Conservation (phyloP, 306 rosid species). For the Castanopsis chinensis region DNA sequence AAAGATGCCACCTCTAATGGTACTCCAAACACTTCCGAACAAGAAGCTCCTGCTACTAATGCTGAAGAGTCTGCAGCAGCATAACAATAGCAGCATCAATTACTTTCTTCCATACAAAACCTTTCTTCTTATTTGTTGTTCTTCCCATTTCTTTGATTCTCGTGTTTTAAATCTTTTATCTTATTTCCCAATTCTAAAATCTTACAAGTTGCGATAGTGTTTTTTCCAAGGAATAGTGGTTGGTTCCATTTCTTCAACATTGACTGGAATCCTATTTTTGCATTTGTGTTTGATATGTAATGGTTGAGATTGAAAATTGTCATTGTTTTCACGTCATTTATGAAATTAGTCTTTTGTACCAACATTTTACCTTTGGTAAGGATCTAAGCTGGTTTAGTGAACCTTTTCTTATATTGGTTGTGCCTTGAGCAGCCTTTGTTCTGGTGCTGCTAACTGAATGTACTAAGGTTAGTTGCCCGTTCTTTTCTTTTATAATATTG, state of each 20-base stretch:
- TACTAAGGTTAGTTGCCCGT: not conserved
- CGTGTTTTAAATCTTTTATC: constrained; percentile 16
- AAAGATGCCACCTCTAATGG: constrained; percentile 61
- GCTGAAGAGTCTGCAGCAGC: constrained; percentile 46
- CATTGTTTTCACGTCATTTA: constrained; percentile 6
- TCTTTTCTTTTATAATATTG: too few relatives aligned
- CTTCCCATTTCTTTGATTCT: constrained; percentile 29
- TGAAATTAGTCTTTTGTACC: not conserved
- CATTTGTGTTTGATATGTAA: constrained; percentile 23
- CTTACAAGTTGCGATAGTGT: constrained; percentile 25
- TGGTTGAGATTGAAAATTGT: constrained; percentile 24
- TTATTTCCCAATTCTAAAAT: constrained; percentile 34
- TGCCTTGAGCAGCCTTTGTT: not conserved
- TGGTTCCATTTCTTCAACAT: constrained; percentile 34
- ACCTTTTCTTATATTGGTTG: not conserved
- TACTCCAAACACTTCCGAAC: constrained; percentile 42
- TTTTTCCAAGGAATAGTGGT: constrained; percentile 20
- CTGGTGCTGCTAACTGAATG: not conserved
- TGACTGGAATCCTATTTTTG: constrained; percentile 35
- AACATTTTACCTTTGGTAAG: not conserved
- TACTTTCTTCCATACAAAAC: constrained; percentile 14
- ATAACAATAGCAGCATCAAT: constrained; percentile 23
- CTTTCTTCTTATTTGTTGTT: constrained; percentile 22
- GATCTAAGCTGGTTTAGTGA: not conserved
- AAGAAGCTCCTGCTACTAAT: constrained; percentile 46